Conservation (phyloP, 2,329 filamentous ascomycete species). For the Aspergillus hortae region DNA sequence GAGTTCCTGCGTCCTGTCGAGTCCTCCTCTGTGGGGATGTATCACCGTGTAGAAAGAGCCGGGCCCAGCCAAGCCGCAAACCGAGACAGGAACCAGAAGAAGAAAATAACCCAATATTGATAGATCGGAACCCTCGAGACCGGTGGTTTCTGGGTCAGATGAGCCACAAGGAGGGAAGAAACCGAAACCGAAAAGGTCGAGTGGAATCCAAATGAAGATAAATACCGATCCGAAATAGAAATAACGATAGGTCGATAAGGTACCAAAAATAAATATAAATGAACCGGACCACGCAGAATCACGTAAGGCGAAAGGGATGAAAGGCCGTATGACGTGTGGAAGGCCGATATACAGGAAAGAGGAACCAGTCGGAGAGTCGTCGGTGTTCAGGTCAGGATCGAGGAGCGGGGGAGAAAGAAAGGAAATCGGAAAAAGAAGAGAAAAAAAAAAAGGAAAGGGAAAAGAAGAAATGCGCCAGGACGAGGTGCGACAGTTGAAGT, state of each 20-base stretch:
- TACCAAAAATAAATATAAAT: neutral
- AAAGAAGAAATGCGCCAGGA: constrained; percentile 6
- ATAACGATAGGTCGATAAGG: neutral
- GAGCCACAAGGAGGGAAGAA: too few relatives aligned
- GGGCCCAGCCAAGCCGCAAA: constrained; percentile 10
- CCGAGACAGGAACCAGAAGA: neutral
- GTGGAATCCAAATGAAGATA: neutral
- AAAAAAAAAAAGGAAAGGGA: neutral
- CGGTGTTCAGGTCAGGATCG: neutral
- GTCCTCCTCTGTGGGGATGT: constrained; percentile 6
- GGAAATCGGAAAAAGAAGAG: neutral
- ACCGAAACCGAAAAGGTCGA: too few relatives aligned
- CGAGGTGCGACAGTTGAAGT: constrained; percentile 7
- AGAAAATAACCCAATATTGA: neutral
- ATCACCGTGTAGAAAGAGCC: neutral
- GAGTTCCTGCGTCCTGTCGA: constrained; percentile 9
- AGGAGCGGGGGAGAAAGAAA: constrained; percentile 1
- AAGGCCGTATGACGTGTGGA: neutral
- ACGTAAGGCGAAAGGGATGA: neutral
- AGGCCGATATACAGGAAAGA: neutral
- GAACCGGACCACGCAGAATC: neutral
- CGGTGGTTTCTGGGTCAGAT: neutral
- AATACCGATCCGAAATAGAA: neutral
- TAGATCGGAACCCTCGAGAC: neutral
- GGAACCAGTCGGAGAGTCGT: constrained; percentile 10